Percentiles rank a stretch among this genome's conserved stretches.
These are phyloP conservation scores for Aspergillus calidoustus DNA, from an alignment of 2,329 filamentous ascomycete species.

Conservation along the genomic window DNA sequence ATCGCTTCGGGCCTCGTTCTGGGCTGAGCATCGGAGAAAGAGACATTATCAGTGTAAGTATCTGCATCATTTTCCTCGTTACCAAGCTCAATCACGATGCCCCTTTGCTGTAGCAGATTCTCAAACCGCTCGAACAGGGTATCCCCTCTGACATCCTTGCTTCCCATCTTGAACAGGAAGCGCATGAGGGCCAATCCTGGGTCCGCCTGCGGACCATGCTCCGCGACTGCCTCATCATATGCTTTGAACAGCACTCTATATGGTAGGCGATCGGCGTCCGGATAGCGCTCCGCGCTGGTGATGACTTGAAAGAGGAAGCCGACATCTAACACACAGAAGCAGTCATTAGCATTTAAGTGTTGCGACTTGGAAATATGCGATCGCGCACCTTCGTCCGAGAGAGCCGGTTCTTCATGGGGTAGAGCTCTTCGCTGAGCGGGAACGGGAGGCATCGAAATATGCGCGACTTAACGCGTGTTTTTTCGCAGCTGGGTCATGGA, in stretches of 20 bases:
- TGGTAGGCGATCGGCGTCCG: conserved; percentile 67
- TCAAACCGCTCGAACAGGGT: conserved; percentile 73
- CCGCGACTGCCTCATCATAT: conserved; percentile 75
- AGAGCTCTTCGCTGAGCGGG: conserved; percentile 46
- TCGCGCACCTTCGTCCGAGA: conserved; percentile 64
- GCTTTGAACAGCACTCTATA: conserved; percentile 80
- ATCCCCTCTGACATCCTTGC: conserved; percentile 57
- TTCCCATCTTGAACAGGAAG: conserved; percentile 78
- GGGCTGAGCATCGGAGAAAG: conserved; percentile 29
- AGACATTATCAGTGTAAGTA: conserved; percentile 29
- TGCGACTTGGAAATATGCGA: not conserved
- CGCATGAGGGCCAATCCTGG: conserved; percentile 76
- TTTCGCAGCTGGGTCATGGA: conserved; percentile 49
- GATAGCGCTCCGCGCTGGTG: conserved; percentile 68
- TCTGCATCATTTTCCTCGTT: conserved; percentile 48
- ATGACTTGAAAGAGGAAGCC: conserved; percentile 78
- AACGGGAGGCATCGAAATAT: conserved; percentile 56
- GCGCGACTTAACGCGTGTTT: conserved; percentile 51
- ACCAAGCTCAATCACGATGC: conserved; percentile 70
- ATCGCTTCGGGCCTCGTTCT: conserved; percentile 25
- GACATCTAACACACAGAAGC: conserved; percentile 65
- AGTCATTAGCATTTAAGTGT: conserved; percentile 1
- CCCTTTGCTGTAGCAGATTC: conserved; percentile 68
- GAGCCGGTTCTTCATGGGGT: conserved; percentile 49
- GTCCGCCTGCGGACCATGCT: conserved; percentile 71